Base-by-base conservation (phyloP, 2,329 filamentous ascomycete genomes). In the Neonectria magnoliae region DNA sequence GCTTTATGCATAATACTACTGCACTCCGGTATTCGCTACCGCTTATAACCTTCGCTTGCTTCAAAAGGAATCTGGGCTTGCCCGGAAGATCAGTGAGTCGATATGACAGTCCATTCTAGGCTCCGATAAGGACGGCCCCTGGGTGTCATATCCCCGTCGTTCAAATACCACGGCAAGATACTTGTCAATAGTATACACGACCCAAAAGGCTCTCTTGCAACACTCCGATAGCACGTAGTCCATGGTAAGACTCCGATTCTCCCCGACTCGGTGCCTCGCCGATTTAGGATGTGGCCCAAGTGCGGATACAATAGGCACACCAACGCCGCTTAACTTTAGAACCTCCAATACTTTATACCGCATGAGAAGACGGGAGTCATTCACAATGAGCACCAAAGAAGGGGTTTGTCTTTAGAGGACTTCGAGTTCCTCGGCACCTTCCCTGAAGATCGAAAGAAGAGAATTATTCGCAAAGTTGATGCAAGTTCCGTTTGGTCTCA, bases 141-240 rank as follows among this genome's bases (percentile, higher is more conserved):
- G 73, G 38, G 81, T 1, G 83, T 80, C 76, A 89, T 82, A 55
- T 88, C 83, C 50, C 87, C 84, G 60, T 89, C 87, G 63, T 87
- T 86, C 88, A 31, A 90, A 83, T 52, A 88, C 86, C n/a, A 88
- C 85, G 29, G 86, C 84, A 4, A 90, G 79, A 66, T 90, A 90
- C 59, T 87, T 87, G 71, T 90, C 88, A 7, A 90, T 77, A 2
- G 83, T 86, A 71, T 90, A 90, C 0, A 84, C 84, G 10, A 83
- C 84, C 88, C 88, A 90, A 57, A 90, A 89, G 0, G 84, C 82
- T 20, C 87, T 80, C 66, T 85, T 85, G 2, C 85, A 81, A 48
- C 85, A 84, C 65, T 90, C 85, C 0, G 76, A 75, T 3, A 80
- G 73, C 6, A 83, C 78, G 48, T 83, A 83, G 66, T 85, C 80